Evolutionary conservation across 2,329 filamentous ascomycete species (phyloP).

Genomic region (Colletotrichum aenigma): DNA sequence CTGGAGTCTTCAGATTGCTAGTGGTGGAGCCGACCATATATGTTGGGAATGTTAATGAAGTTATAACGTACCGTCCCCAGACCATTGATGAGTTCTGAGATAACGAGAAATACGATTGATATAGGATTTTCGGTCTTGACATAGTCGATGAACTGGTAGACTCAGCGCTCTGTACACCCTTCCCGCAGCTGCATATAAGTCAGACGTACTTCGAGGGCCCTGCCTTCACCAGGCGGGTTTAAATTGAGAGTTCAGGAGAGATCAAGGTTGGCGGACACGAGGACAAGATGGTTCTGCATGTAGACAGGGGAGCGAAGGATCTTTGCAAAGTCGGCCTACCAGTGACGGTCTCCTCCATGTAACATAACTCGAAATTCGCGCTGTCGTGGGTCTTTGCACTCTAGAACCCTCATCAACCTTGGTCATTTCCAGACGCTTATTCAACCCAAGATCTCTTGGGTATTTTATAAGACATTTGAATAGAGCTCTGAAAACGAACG

Average conservation of each 20-base stretch:
- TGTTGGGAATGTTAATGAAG: neutral
- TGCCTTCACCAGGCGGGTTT: neutral
- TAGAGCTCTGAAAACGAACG: neutral
- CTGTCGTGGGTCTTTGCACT: neutral
- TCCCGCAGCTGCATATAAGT: neutral
- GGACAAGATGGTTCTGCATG: neutral
- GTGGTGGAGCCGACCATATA: neutral
- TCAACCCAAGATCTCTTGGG: accelerated
- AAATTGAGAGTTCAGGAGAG: neutral
- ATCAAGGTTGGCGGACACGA: accelerated
- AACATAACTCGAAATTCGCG: accelerated
- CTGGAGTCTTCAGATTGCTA: neutral
- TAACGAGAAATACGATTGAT: neutral
- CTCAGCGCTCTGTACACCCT: neutral
- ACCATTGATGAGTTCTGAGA: neutral
- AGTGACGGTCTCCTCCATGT: accelerated
- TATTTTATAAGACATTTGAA: accelerated
- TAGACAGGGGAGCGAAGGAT: accelerated
- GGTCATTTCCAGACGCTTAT: neutral
- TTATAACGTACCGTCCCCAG: neutral
- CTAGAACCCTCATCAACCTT: neutral
- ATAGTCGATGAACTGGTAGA: accelerated
- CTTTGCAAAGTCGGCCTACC: neutral
- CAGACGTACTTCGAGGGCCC: neutral
- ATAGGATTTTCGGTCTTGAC: neutral